Conservation (phyloP, 2,329 filamentous ascomycete genomes). For the Calonectria montana region DNA sequence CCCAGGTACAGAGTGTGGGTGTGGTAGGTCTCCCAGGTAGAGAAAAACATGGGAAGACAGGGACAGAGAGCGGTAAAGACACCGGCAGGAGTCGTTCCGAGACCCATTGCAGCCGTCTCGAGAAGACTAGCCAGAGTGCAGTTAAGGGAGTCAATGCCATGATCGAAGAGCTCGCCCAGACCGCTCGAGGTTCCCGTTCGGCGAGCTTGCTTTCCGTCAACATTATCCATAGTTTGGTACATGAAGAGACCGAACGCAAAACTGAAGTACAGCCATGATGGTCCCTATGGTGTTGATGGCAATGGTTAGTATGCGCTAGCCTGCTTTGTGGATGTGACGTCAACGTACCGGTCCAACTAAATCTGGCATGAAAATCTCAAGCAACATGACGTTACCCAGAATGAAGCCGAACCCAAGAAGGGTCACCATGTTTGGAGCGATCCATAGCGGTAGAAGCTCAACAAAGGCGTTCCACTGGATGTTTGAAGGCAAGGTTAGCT, state of each 20-base stretch:
- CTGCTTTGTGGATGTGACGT: neutral
- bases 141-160: slow-evolving; percentile 98
- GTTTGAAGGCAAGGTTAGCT: slow-evolving; percentile 33
- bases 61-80: slow-evolving; percentile 93
- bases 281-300: slow-evolving; percentile 65
- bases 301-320: slow-evolving; percentile 22
- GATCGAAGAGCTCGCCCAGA: slow-evolving; percentile 96
- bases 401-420: slow-evolving; percentile 96
- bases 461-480: slow-evolving; percentile 96
- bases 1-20: slow-evolving; percentile 97
- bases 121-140: slow-evolving; percentile 93
- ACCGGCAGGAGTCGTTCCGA: slow-evolving; percentile 85
- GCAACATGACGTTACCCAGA: slow-evolving; percentile 78
- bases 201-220: slow-evolving; percentile 97
- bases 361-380: slow-evolving; percentile 88
- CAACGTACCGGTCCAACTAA: slow-evolving; percentile 83
- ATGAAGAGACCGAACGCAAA: slow-evolving; percentile 97
- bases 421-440: slow-evolving; percentile 98
- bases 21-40: slow-evolving; percentile 99
- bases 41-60: slow-evolving; percentile 98
- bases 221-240: slow-evolving; percentile 99
- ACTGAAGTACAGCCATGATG: slow-evolving; percentile 94
- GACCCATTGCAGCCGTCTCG: slow-evolving; percentile 92
- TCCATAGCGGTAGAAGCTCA: slow-evolving; percentile 91
- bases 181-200: slow-evolving; percentile 95